Conservation (phyloP, 148 eudicot genomes). For the Silene uniflora region DNA sequence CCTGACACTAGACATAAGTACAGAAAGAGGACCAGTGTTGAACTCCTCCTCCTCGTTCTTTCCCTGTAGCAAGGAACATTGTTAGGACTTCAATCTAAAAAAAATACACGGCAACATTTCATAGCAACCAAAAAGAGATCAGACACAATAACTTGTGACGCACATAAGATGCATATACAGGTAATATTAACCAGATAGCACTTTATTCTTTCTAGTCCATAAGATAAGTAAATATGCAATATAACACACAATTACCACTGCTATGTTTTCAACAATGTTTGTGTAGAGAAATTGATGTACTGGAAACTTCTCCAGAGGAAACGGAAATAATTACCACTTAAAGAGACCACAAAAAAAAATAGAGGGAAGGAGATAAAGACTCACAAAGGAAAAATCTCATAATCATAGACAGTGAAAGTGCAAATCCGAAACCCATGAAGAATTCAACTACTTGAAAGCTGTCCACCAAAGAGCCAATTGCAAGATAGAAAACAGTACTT, state of each 20-base stretch:
- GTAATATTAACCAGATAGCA: no score
- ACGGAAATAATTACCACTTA: no score
- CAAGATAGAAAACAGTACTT: background rate
- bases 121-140: background rate
- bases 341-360: background rate
- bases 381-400: background rate
- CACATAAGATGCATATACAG: no score
- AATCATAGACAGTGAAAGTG: no score
- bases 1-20: conserved; percentile 87
- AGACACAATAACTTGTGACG: background rate
- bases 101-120: background rate
- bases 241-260: background rate
- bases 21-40: conserved; percentile 90
- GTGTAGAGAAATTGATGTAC: background rate
- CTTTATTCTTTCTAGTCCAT: no score
- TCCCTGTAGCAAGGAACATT: conserved; percentile 29
- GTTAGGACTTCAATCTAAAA: background rate
- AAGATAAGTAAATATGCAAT: no score
- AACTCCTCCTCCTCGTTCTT: conserved; percentile 95
- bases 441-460: conserved; percentile 8
- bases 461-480: background rate
- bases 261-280: background rate
- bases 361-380: conserved; percentile 1
- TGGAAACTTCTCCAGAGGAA: background rate
- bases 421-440: conserved; percentile 6